Percentiles rank a stretch among this genome's conserved stretches.
phyloP scores from a whole-genome alignment of 345 rosid genomes.

The Conringia planisiliqua region DNA sequence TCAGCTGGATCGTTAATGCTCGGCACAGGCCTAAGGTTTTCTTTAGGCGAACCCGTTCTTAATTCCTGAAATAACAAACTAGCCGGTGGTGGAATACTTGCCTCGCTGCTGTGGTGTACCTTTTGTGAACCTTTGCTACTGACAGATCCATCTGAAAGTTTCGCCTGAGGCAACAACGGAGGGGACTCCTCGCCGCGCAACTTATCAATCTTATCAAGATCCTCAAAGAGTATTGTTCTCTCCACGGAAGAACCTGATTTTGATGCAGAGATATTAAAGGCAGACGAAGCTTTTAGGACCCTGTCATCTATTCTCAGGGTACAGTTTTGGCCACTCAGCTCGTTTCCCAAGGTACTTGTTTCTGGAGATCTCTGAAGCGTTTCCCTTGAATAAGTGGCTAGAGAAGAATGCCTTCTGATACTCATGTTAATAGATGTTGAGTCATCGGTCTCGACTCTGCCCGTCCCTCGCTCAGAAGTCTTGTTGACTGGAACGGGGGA shows the following conservation, averaged over 20 bases:
- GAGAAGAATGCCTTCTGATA: constrained; percentile 31
- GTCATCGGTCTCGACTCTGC: constrained; percentile 11
- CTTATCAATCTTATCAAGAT: constrained; percentile 32
- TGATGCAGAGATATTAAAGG: constrained; percentile 28
- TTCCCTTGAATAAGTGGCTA: constrained; percentile 53
- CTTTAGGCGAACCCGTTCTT: constrained; percentile 22
- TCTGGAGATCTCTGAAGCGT: constrained; percentile 37
- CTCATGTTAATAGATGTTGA: constrained; percentile 30
- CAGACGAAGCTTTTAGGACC: constrained; percentile 10
- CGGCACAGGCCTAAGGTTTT: constrained; percentile 9
- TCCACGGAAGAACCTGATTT: constrained; percentile 29
- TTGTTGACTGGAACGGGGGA: constrained; percentile 7
- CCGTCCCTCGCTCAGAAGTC: constrained; percentile 22
- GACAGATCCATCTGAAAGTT: constrained; percentile 33
- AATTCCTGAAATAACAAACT: constrained; percentile 29
- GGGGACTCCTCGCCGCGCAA: constrained; percentile 31
- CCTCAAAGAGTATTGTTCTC: constrained; percentile 22
- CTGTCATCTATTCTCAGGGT: constrained; percentile 28
- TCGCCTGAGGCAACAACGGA: constrained; percentile 37
- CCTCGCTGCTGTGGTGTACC: constrained; percentile 32
- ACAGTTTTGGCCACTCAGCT: constrained; percentile 25
- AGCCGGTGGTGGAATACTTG: constrained; percentile 22
- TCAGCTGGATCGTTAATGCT: constrained; percentile 20
- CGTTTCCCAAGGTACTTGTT: constrained; percentile 36
- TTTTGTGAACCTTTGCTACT: constrained; percentile 34